Base-by-base conservation (phyloP, 805 yeast species). In the Starmerella bombi region DNA sequence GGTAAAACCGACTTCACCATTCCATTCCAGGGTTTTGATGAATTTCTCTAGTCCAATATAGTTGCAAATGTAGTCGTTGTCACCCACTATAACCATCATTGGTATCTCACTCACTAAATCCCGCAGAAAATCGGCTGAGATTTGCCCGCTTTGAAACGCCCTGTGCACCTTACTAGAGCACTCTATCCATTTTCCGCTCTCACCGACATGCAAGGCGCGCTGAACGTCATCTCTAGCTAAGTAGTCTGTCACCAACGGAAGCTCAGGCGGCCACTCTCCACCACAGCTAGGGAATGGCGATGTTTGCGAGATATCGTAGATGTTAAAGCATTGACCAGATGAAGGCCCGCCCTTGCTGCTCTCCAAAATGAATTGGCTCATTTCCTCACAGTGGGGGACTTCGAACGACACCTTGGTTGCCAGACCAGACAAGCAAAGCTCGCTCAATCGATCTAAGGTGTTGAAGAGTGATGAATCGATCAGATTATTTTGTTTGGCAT, bases 271-370 rank as follows among this genome's bases (percentile, higher is more conserved):
- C 97, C 97, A 91, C 58, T 80, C 78, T 72, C 74, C 67, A 5
- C 97, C 97, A 61, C 98, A 91, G 0, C 79, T 62, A 0, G 97
- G 96, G 51, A 67, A 83, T 0, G 75, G 60, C 56, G 85, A 95
- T 28, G 61, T 65, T 39, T 80, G 61, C 28, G 79, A 70, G 41
- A 73, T 72, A 57, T 91, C 94, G 57, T 91, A 88, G 70, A 85
- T 75, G 60, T 91, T 91, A 52, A 72, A 50, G 57, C 98, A 88
- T 42, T 53, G 67, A 42, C 25, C 48, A n/a, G 40, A 43, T 5
- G 39, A 43, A 10, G 29, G 17, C 5, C 25, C 30, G 5, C 33
- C 29, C 6, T n/a, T 7, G 28, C 34, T 33, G 10, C 7, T 4
- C 15, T 35, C 20, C 14, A 20, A 12, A 9, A 37, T 33, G 18